A percentile compares a stretch with the other conserved stretches of the same genome.
phyloP scores from a whole-genome alignment of 2,329 filamentous ascomycete species.

The Pseudophaeomoniella oleicola region DNA sequence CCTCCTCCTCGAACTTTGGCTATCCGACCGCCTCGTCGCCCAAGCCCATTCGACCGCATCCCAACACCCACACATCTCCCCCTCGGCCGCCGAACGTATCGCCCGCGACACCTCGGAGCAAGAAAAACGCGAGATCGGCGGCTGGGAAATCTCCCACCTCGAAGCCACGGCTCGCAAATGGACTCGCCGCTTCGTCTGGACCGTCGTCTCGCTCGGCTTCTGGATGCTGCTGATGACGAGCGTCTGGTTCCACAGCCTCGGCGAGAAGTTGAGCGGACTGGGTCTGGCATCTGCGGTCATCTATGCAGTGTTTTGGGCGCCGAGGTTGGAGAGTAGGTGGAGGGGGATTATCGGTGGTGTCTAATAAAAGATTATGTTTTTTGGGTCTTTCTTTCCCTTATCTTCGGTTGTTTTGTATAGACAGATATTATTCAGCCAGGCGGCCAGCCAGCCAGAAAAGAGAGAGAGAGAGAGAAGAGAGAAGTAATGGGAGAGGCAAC shows the following conservation, averaged over 20 bases:
- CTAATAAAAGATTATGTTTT: no score
- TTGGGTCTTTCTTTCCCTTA: no score
- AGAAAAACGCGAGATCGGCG: conserved; percentile 16
- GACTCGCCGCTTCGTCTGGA: conserved; percentile 32
- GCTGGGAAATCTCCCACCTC: conserved; percentile 22
- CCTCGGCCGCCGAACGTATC: conserved; percentile 30
- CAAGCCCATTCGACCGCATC: conserved; percentile 30
- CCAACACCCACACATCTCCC: conserved; percentile 11
- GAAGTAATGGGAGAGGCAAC: no score
- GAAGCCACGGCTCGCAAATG: conserved; percentile 39
- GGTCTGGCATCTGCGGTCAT: conserved; percentile 32
- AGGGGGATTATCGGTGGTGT: conserved; percentile 31
- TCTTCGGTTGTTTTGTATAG: no score
- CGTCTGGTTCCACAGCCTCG: conserved; percentile 97
- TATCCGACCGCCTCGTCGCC: conserved; percentile 32
- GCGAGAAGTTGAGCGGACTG: conserved; percentile 61
- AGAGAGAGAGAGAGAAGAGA: no score
- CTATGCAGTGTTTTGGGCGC: conserved; percentile 36
- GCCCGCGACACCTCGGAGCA: conserved; percentile 27
- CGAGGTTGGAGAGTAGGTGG: conserved; percentile 27
- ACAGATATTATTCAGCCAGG: no score
- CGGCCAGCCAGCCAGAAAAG: no score
- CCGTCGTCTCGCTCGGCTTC: conserved; percentile 55
- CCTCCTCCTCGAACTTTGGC: conserved; percentile 64
- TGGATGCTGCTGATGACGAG: conserved; percentile 99